Evolutionary conservation across 2,329 filamentous ascomycete genomes (phyloP), one percentile per base, ranked within the genome.

Genomic region (Exophiala oligosperma): DNA sequence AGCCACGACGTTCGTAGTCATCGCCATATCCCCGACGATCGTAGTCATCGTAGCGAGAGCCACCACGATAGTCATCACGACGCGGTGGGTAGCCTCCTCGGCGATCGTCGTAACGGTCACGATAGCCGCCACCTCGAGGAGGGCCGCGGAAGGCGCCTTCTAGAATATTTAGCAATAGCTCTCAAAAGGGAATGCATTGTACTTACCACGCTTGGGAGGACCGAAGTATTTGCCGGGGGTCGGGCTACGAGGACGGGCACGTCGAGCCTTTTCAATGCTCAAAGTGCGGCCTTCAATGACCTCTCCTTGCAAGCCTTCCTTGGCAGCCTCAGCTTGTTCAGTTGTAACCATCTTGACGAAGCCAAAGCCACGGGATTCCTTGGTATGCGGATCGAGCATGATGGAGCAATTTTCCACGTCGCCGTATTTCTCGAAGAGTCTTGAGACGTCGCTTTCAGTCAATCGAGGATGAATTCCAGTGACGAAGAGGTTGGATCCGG

Each of bases 371-470:
- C 94, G 94, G 68, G 93, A 97, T 78, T 99, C 94, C 79, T 96
- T 96, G 71, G 91, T 95, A 77, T 99, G 94, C 62, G 94, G 94
- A 73, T 99, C 94, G 71, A 93, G 87, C 94, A 99, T 99, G 79
- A 99, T 99, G 76, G 97, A 95, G 81, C 93, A 97, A 79, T 95
- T 97, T 79, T 97, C 93, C 52, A 99, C 94, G 73, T 96, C 92
- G 68, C 94, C 94, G 71, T 97, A 97, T 79, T 97, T 99, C 79
- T 97, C 92, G 72, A 99, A 99, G 66, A 99, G 87, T 74, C 92
- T 92, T 54, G 90, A 89, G 62, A 99, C 91, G 73, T 97, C 94
- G 14, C 87, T 84, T 76, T 99, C 94, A 49, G 84, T 87, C 66
- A 99, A 84, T 70, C 90, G 90, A 57, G 94, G 94, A 75, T 97